Base-by-base conservation (phyloP, 768 basidiomycete genomes). In the Leccinum olivaceopallidum region DNA sequence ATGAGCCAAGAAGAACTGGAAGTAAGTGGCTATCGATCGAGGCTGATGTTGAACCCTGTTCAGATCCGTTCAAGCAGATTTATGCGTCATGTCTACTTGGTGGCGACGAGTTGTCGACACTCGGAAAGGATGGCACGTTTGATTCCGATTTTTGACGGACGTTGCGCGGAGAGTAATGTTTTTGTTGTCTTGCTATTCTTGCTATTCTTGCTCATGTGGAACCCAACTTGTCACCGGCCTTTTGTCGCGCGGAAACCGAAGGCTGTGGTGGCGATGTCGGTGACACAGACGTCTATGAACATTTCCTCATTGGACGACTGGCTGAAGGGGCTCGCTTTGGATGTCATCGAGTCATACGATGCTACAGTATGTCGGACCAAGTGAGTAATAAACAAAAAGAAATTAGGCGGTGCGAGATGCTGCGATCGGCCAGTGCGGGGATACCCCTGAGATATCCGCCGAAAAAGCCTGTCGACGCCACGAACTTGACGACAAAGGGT, bases 41-140 rank as follows among this genome's bases (percentile, higher is more conserved):
- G 42, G 42, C n/a, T 44, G 42, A 44, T 20, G n/a, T n/a, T n/a
- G 10, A 39, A 14, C 50, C 39, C 53, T 32, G 6, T 24, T 57
- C 55, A 65, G 48, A 53, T 10, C 16, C 16, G 7, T 72, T 69
- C 37, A 56, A 66, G 62, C 67, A 70, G 63, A 60, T 57, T 9
- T 79, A 76, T 57, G 76, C 72, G 6, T 75, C 76, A 20, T 79
- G 79, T 58, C 58, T 81, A 2, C 63, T 80, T 8, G 70, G 69
- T 49, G 71, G 76, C 16, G 67, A 72, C 26, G 78, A 80, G 55
- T 63, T 78, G 4, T 69, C 60, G 2, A 2, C 71, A 20, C 56
- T 80, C 32, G 74, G 69, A 58, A 68, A 69, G 24, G 60, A 63
- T 5, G 71, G 71, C 22, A 50, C 57, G 12, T 75, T 74, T 60